Percentiles rank a stretch among this genome's conserved stretches.
These are phyloP conservation scores for Martiniozyma abietophila DNA, from an alignment of 805 yeast genomes.

Conservation along the genomic window DNA sequence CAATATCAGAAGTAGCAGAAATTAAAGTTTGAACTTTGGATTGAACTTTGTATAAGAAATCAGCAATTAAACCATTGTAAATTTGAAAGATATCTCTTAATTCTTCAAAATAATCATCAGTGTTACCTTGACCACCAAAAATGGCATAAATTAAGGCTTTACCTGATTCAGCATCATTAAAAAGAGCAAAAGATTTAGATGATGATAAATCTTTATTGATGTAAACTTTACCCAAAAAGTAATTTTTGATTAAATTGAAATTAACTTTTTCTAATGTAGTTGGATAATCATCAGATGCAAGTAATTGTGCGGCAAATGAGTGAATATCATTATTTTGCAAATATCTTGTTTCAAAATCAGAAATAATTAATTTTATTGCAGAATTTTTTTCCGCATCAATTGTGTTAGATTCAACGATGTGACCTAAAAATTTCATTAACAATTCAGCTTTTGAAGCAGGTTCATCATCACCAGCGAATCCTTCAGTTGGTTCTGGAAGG, in stretches of 20 bases:
- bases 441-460: slow-evolving; percentile 83
- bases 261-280: slow-evolving; percentile 68
- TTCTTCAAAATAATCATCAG: slow-evolving; percentile 96
- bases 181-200: slow-evolving; percentile 31
- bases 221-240: slow-evolving; percentile 38
- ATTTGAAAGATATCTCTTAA: slow-evolving; percentile 73
- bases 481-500: slow-evolving; percentile 76
- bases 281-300: slow-evolving; percentile 47
- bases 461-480: slow-evolving; percentile 76
- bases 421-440: slow-evolving; percentile 76
- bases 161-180: slow-evolving; percentile 53
- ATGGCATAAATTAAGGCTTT: slow-evolving; percentile 67
- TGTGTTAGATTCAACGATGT: slow-evolving; percentile 30
- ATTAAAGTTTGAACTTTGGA: slow-evolving; percentile 58
- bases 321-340: slow-evolving; percentile 76
- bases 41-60: slow-evolving; percentile 64
- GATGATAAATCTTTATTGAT: slow-evolving; percentile 18
- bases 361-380: slow-evolving; percentile 58
- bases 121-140: slow-evolving; percentile 98
- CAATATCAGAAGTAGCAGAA: slow-evolving; percentile 63
- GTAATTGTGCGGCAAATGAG: slow-evolving; percentile 67
- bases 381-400: slow-evolving; percentile 32
- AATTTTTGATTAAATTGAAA: slow-evolving; percentile 61
- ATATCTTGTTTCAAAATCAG: slow-evolving; percentile 80
- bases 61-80: slow-evolving; percentile 67